These are phyloP conservation scores for Peronospora destructor DNA, from an alignment of 352 stramenopile genomes.

Conservation along the genomic window DNA sequence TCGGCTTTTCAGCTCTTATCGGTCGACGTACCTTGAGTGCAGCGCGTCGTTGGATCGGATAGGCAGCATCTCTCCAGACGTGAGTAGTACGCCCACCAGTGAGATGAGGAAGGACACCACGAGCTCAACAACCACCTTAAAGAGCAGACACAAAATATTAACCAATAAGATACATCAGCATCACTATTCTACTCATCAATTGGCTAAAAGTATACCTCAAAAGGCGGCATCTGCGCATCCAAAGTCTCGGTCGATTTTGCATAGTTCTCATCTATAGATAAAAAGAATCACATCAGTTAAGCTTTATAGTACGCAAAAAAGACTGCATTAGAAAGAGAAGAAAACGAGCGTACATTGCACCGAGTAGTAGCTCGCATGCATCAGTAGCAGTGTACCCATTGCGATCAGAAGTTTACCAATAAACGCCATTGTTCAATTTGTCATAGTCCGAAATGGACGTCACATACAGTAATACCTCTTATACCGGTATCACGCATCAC, in stretches of 20 bases:
- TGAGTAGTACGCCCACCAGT: constrained; percentile 60
- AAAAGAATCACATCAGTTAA: constrained; percentile 1
- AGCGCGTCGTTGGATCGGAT: constrained; percentile 67
- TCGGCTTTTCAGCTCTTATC: neutral
- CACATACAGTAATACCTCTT: neutral
- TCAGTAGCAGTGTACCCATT: constrained; percentile 52
- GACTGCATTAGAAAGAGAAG: neutral
- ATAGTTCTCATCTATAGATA: constrained; percentile 59
- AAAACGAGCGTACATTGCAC: constrained; percentile 52
- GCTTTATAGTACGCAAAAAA: constrained; percentile 2
- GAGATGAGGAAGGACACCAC: constrained; percentile 60
- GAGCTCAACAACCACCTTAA: constrained; percentile 65
- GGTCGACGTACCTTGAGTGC: constrained; percentile 43
- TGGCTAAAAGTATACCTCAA: constrained; percentile 36
- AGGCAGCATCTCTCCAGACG: constrained; percentile 57
- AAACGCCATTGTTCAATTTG: constrained; percentile 30
- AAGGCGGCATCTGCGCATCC: constrained; percentile 57
- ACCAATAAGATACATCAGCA: constrained; percentile 1
- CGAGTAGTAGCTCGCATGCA: constrained; percentile 79
- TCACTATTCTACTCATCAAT: neutral
- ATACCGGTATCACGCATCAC: neutral
- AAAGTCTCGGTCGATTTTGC: constrained; percentile 65
- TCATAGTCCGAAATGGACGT: neutral
- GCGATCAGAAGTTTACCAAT: constrained; percentile 68
- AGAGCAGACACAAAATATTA: constrained; percentile 3